phyloP scores from a whole-genome alignment of 148 eudicot genomes.

The Camellia granthamiana region DNA sequence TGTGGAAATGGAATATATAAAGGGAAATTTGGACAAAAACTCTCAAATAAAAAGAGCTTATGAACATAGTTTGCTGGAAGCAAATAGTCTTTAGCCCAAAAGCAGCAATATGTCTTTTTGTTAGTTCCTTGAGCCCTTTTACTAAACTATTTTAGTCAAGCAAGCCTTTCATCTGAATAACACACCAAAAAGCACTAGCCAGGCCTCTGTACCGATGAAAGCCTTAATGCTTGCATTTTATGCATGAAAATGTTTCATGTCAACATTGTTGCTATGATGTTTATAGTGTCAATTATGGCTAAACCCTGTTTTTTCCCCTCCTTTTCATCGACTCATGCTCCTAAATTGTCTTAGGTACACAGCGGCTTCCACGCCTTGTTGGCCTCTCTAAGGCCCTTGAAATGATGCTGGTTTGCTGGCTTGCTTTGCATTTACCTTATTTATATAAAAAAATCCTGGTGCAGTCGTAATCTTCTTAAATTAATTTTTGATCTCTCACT shows the following conservation, averaged over 20 bases:
- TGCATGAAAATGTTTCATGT: neutral
- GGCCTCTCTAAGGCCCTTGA: constrained; percentile 90
- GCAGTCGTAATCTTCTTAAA: neutral
- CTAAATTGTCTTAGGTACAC: constrained; percentile 60
- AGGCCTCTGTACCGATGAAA: too few relatives aligned
- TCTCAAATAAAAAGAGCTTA: neutral
- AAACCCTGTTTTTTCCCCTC: neutral
- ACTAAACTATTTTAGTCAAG: too few relatives aligned
- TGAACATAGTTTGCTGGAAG: neutral
- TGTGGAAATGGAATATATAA: neutral
- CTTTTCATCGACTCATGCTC: neutral
- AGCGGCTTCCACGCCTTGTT: constrained; percentile 91
- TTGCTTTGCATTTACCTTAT: constrained; percentile 9
- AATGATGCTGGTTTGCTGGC: constrained; percentile 80
- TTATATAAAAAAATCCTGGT: neutral
- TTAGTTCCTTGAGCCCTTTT: neutral
- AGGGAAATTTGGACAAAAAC: too few relatives aligned
- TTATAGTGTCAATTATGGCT: neutral
- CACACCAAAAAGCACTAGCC: too few relatives aligned
- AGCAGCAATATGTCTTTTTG: too few relatives aligned
- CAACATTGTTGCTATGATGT: neutral
- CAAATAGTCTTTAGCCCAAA: neutral
- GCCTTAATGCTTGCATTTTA: too few relatives aligned
- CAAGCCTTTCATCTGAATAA: too few relatives aligned
- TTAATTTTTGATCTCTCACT: neutral